A percentile compares a stretch with the other conserved stretches of the same genome.
Conservation (phyloP, 2,329 filamentous ascomycete species). For the Apiospora kogelbergensis region DNA sequence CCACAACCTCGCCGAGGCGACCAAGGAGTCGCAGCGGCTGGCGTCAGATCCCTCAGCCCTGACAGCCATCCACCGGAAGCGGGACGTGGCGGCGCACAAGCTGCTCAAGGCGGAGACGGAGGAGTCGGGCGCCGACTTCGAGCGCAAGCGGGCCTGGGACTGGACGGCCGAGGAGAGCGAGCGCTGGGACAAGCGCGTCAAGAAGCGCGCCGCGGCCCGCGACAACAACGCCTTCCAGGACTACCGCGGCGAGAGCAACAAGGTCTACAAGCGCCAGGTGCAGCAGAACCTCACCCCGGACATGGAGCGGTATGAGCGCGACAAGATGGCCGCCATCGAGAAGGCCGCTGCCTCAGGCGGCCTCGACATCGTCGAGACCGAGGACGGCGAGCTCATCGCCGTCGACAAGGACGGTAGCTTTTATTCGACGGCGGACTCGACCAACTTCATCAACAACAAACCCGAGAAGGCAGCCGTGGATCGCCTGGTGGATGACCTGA, state of each 20-base stretch:
- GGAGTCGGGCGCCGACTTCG: conserved; percentile 85
- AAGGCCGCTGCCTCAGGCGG: conserved; percentile 81
- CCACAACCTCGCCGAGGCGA: conserved; percentile 80
- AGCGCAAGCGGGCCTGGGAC: conserved; percentile 97
- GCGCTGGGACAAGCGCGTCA: conserved; percentile 86
- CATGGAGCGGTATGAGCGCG: conserved; percentile 79
- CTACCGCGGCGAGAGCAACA: conserved; percentile 82
- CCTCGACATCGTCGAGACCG: conserved; percentile 92
- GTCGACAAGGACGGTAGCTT: conserved; percentile 90
- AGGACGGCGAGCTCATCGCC: conserved; percentile 89
- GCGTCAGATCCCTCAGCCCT: conserved; percentile 77
- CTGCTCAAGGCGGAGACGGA: conserved; percentile 89
- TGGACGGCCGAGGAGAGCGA: conserved; percentile 96
- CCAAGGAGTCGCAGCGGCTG: conserved; percentile 77
- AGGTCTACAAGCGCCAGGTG: conserved; percentile 92
- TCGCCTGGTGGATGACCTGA: conserved; percentile 79
- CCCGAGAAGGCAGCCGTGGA: conserved; percentile 87
- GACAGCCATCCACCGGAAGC: conserved; percentile 76
- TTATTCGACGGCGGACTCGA: conserved; percentile 84
- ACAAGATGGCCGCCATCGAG: conserved; percentile 84
- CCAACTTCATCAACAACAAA: conserved; percentile 78
- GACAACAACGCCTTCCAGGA: conserved; percentile 91
- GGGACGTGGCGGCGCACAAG: conserved; percentile 87
- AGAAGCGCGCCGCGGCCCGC: conserved; percentile 77
- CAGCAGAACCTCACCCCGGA: conserved; percentile 72